Evolutionary conservation across 345 rosid species (phyloP).

Genomic region (Linum usitatissimum): DNA sequence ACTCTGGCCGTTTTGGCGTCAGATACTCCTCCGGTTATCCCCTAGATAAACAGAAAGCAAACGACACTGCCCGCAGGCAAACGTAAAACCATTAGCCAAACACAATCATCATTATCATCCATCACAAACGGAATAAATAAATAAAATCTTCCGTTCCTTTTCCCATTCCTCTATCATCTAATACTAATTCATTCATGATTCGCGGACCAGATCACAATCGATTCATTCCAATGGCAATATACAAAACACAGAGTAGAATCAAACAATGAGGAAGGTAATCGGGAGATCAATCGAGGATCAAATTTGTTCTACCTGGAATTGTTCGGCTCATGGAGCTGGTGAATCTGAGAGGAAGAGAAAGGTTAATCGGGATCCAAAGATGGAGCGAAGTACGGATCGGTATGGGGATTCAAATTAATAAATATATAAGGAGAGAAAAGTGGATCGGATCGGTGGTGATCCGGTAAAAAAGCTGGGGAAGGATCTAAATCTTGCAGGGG

Average conservation of each 20-base stretch:
- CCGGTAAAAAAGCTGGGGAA: constrained; percentile 5
- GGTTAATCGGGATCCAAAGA: neutral
- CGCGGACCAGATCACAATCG: no score
- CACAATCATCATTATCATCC: neutral
- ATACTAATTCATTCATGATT: no score
- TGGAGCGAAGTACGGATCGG: neutral
- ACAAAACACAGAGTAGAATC: neutral
- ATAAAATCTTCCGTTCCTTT: neutral
- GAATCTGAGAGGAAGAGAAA: neutral
- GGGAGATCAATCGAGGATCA: no score
- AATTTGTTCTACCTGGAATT: neutral
- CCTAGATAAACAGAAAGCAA: neutral
- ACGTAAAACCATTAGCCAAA: neutral
- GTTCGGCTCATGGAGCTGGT: constrained; percentile 7
- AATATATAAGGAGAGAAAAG: neutral
- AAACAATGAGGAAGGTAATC: no score
- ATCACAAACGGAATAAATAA: no score
- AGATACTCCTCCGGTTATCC: constrained; percentile 11
- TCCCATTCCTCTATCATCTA: no score
- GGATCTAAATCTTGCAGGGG: constrained; percentile 35
- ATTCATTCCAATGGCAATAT: neutral
- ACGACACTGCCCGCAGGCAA: neutral
- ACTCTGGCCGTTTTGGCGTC: constrained; percentile 17
- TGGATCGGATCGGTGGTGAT: constrained; percentile 32
- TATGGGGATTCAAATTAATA: neutral